A percentile compares a stretch with the other conserved stretches of the same genome.
Conservation (phyloP, 2,329 filamentous ascomycete genomes). For the Ceratocystis huliohia region DNA sequence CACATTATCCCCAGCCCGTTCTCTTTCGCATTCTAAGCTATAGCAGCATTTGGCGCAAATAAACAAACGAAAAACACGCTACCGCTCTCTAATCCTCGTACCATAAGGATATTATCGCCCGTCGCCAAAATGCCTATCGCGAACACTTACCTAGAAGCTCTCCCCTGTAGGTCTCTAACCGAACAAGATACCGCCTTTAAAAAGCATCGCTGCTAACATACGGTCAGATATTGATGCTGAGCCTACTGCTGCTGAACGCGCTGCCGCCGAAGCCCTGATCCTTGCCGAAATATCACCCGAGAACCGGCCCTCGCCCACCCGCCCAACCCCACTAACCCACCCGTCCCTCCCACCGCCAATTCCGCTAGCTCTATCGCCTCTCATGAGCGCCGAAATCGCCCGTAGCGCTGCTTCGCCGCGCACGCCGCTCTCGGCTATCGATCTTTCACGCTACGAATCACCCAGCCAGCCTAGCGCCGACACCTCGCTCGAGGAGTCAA, state of each 20-base stretch:
- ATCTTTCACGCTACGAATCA: conserved; percentile 72
- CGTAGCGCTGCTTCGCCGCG: conserved; percentile 45
- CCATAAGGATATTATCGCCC: no score
- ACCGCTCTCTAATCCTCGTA: neutral
- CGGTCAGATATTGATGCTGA: conserved; percentile 65
- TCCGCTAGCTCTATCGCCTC: conserved; percentile 45
- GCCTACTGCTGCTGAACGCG: conserved; percentile 49
- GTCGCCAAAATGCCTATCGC: conserved; percentile 25
- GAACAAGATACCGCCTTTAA: neutral
- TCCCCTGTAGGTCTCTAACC: conserved; percentile 51
- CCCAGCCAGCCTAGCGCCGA: conserved; percentile 39
- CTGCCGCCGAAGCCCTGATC: conserved; percentile 58
- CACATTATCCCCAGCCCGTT: neutral
- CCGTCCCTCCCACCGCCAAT: conserved; percentile 44
- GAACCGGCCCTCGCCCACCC: conserved; percentile 30
- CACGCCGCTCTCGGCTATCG: conserved; percentile 51
- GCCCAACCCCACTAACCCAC: conserved; percentile 35
- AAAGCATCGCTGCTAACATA: conserved; percentile 13
- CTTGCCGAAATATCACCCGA: conserved; percentile 46
- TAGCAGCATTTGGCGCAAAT: neutral
- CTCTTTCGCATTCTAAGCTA: neutral
- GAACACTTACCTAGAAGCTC: conserved; percentile 54
- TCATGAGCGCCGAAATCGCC: conserved; percentile 55
- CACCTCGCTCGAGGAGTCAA: conserved; percentile 27
- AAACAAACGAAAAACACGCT: neutral